Evolutionary conservation across 805 yeast genomes (phyloP), one percentile per base, ranked within the genome.

Genomic region (Zygosaccharomyces siamensis): DNA sequence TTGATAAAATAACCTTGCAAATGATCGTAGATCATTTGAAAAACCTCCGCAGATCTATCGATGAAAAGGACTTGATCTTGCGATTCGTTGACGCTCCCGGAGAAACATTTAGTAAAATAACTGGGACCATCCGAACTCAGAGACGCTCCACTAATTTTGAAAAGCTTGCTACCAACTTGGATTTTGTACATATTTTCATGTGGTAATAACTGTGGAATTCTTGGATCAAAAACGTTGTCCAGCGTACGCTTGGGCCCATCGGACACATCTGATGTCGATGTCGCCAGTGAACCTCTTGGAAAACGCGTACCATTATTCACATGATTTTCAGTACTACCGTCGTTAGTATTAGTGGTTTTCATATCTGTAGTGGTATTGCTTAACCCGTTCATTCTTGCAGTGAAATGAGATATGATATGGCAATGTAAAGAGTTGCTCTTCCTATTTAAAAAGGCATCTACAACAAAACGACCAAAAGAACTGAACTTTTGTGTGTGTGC

Each of bases 111-210:
- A 2, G 97, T 88, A 71, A 89, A 90, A 63, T 86, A 89, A 4
- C 95, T 86, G 0, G 97, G 97, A 0, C 84, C 83, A 67, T 89
- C 97, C 2, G 86, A 85, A 23, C 89, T 84, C 33, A 89, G 67
- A 2, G 96, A 87, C 0, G 93, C 90, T 0, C 96, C 96, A 59
- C 89, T 82, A 7, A 69, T 48, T 30, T 57, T 53, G 64, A 82
- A 89, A 23, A 79, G 54, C 53, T 72, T 73, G 36, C 73, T 75
- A 0, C 95, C 95, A 10, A 88, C 80, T 61, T 83, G 87, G 23
- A 89, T 75, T 14, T 81, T 73, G 66, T 76, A 89, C 66, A 86
- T 79, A 49, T 73, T 77, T 38, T 82, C 85, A 56, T 81, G 86
- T 0, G 93, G 92, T 23, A 88, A 71, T 3, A 80, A 57, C 2